Evolutionary conservation across 2,329 filamentous ascomycete genomes (phyloP), one percentile per base, ranked within the genome.

Genomic region (Clarireedia homoeocarpa): DNA sequence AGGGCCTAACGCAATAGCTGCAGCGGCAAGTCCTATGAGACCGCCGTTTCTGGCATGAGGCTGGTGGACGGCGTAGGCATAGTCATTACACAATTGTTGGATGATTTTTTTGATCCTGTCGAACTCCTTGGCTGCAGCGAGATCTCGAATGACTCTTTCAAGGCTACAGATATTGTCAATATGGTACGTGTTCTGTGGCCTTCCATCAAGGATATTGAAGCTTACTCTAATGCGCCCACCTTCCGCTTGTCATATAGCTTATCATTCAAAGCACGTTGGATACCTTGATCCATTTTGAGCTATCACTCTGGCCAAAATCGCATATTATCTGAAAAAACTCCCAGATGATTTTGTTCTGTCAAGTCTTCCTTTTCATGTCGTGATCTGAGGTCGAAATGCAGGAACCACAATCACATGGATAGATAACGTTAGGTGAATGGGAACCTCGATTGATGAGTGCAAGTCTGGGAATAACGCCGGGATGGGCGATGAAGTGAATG

Each of bases 171-270:
- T 30, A 26, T 36, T 20, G 55, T 57, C 15, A 57, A 46, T 36
- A 53, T 48, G 6, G 30, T 48, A 6, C n/a, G n/a, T 20, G 4
- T 24, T 15, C n/a, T 17, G 15, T 42, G 39, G 15, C n/a, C 17
- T 10, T 14, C 23, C 3, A 6, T 23, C 12, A 14, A 38, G 14
- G 24, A 15, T 48, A 26, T 24, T 12, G 9, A 34, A 20, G 49
- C 87, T 68, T 84, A 96, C 91, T 99, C 94, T 57, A 99, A 82
- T 66, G 95, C 94, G 62, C 94, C 94, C 68, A 91, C 86, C 74
- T 99, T 99, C 70, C 95, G 84, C 78, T 95, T 96, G 71, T 99
- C 94, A 72, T 99, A 99, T 70, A 97, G 86, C 82, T 96, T 99
- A 75, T 99, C 94, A 71, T 95, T 95, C 70, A 99, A 79, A 64